Conservation (phyloP, 805 yeast species). For the Candida easanensis region DNA sequence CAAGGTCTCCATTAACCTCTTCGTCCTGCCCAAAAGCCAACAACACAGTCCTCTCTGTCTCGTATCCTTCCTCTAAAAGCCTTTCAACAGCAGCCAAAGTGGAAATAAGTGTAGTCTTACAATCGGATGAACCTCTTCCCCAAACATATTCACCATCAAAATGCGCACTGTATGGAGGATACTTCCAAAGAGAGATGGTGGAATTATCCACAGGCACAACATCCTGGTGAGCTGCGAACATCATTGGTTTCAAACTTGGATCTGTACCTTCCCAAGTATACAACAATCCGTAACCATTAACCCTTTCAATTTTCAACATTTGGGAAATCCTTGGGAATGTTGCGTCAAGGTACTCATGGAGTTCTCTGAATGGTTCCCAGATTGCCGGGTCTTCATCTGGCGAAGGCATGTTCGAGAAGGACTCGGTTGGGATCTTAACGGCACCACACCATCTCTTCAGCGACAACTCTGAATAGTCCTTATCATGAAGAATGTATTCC, state of each 20-base stretch:
- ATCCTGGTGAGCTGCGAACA: conserved; percentile 80
- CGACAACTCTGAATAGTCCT: conserved; percentile 28
- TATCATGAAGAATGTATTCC: conserved; percentile 33
- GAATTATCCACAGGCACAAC: conserved; percentile 68
- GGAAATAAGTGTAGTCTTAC: conserved; percentile 64
- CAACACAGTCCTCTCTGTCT: conserved; percentile 56
- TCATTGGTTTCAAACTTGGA: conserved; percentile 51
- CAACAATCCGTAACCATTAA: conserved; percentile 64
- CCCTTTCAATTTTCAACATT: conserved; percentile 48
- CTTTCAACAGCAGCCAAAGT: conserved; percentile 61
- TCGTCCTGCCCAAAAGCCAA: conserved; percentile 76
- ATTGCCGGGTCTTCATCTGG: conserved; percentile 30
- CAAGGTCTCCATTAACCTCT: conserved; percentile 63
- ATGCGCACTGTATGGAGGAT: conserved; percentile 64
- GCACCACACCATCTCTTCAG: conserved; percentile 48
- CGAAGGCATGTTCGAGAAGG: conserved; percentile 47
- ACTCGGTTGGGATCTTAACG: conserved; percentile 61
- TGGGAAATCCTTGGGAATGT: conserved; percentile 56
- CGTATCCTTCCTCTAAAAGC: conserved; percentile 45
- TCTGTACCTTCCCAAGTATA: conserved; percentile 62
- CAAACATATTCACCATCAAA: conserved; percentile 61
- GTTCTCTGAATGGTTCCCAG: conserved; percentile 34
- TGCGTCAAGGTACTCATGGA: conserved; percentile 48
- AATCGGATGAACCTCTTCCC: conserved; percentile 78
- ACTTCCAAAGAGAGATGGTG: conserved; percentile 44